Evolutionary conservation across 164 flowering plant species (phyloP).

Genomic region (Stephania cephalantha): DNA sequence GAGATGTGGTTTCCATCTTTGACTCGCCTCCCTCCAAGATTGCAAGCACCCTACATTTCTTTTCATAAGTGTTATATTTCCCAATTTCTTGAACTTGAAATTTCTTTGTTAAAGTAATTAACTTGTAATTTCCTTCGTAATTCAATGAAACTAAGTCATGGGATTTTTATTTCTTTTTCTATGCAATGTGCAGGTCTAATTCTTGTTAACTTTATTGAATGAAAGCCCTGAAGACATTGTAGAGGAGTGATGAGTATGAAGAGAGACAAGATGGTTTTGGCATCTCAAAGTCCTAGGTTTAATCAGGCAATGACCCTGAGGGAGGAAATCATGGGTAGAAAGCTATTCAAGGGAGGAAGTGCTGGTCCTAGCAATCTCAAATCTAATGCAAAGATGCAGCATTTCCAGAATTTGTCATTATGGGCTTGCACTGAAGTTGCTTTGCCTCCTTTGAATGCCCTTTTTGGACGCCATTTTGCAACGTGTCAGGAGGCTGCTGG

Average conservation of each 20-base stretch:
- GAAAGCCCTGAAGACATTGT: not conserved
- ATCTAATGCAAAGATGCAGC: constrained; percentile 42
- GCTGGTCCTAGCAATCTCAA: constrained; percentile 20
- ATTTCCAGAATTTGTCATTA: constrained; percentile 47
- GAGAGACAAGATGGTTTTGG: constrained; percentile 11
- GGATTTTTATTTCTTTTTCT: not conserved
- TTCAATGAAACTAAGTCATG: not conserved
- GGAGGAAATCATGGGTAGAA: constrained; percentile 1
- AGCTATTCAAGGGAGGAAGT: not conserved
- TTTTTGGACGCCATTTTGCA: constrained; percentile 46
- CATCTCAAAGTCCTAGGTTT: constrained; percentile 6
- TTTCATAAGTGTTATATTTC: too few species aligned
- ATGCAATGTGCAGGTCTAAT: not conserved
- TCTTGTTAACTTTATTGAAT: not conserved
- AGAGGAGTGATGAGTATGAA: constrained; percentile 19
- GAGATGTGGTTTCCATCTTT: too few species aligned
- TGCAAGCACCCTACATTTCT: too few species aligned
- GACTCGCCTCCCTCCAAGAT: too few species aligned
- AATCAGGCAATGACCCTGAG: constrained; percentile 6
- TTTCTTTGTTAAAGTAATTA: too few species aligned
- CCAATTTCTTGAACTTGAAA: too few species aligned
- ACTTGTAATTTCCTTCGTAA: too few species aligned
- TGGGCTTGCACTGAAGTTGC: constrained; percentile 55
- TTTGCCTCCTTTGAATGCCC: constrained; percentile 51
- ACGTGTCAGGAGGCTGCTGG: constrained; percentile 36